phyloP scores from a whole-genome alignment of 208 protist species.

The Wallacemonas collosoma region DNA sequence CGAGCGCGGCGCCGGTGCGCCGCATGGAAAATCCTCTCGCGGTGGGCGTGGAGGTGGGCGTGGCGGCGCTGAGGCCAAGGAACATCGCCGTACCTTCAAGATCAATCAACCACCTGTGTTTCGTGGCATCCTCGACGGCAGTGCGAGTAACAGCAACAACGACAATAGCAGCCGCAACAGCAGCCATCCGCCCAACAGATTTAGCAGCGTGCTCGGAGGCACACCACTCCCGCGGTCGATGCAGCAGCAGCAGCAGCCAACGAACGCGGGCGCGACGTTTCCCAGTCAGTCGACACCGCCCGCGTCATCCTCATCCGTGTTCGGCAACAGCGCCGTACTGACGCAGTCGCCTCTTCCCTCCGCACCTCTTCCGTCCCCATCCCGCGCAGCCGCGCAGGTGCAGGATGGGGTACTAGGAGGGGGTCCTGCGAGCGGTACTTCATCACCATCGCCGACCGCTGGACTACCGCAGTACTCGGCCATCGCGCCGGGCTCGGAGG shows the following conservation, averaged over 20 bases:
- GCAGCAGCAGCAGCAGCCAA: not conserved
- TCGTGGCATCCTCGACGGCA: conserved; percentile 26
- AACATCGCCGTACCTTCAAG: conserved; percentile 18
- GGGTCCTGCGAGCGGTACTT: not conserved
- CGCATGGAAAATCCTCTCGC: not conserved
- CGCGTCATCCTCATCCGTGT: no score
- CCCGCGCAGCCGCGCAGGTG: no score
- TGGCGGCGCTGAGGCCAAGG: not conserved
- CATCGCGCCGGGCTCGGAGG: conserved; percentile 7
- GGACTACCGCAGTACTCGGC: not conserved
- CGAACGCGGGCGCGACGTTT: no score
- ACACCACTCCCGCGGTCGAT: not conserved
- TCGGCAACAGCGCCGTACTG: no score
- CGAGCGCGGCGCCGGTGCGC: not conserved
- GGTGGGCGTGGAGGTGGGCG: not conserved
- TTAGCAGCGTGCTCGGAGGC: no score
- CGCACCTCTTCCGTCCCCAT: no score
- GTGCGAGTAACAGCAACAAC: not conserved
- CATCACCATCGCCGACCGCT: not conserved
- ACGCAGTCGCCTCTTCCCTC: no score
- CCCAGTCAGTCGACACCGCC: no score
- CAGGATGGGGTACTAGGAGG: no score
- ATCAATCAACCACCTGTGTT: conserved; percentile 34
- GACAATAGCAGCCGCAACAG: not conserved
- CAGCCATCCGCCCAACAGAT: no score